Percentiles rank a stretch among this genome's conserved stretches.
phyloP scores from a whole-genome alignment of 2,329 filamentous ascomycete species.

The Xylaria sp. region DNA sequence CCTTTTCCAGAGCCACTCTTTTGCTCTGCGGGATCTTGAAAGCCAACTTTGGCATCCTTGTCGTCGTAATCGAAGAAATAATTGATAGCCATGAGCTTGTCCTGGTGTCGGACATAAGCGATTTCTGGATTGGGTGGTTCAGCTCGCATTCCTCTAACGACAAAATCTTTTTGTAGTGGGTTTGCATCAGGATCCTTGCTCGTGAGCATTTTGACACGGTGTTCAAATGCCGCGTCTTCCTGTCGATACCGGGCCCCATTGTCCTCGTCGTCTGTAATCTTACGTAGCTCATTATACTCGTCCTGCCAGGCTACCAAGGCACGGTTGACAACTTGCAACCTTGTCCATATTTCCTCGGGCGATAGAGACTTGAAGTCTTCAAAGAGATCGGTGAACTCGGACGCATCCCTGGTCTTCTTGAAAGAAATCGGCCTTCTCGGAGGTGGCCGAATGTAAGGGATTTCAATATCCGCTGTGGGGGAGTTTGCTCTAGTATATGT shows the following conservation, averaged over 20 bases:
- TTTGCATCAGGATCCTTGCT: slow-evolving; percentile 58
- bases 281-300: slow-evolving; percentile 64
- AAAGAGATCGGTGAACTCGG: slow-evolving; percentile 61
- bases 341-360: slow-evolving; percentile 58
- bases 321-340: slow-evolving; percentile 58
- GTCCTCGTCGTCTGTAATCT: slow-evolving; percentile 67
- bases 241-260: slow-evolving; percentile 64
- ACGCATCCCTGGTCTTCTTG: slow-evolving; percentile 62
- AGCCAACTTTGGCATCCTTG: slow-evolving; percentile 66
- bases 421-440: slow-evolving; percentile 56
- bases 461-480: slow-evolving; percentile 49
- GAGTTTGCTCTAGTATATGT: slow-evolving; percentile 53
- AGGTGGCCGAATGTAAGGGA: slow-evolving; percentile 21
- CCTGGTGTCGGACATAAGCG: slow-evolving; percentile 61
- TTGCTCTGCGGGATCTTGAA: slow-evolving; percentile 68
- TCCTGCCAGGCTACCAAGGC: slow-evolving; percentile 64
- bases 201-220: slow-evolving; percentile 58
- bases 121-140: slow-evolving; percentile 57
- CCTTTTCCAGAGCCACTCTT: slow-evolving; percentile 66
- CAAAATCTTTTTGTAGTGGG: slow-evolving; percentile 62
- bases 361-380: slow-evolving; percentile 63
- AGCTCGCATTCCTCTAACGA: slow-evolving; percentile 64
- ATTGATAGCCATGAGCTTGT: slow-evolving; percentile 67
- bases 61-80: slow-evolving; percentile 72
- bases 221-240: slow-evolving; percentile 54